Percentiles rank a stretch among this genome's conserved stretches.
Evolutionary conservation across 129 eudicot species (phyloP).

Genomic region (Daucus carota): DNA sequence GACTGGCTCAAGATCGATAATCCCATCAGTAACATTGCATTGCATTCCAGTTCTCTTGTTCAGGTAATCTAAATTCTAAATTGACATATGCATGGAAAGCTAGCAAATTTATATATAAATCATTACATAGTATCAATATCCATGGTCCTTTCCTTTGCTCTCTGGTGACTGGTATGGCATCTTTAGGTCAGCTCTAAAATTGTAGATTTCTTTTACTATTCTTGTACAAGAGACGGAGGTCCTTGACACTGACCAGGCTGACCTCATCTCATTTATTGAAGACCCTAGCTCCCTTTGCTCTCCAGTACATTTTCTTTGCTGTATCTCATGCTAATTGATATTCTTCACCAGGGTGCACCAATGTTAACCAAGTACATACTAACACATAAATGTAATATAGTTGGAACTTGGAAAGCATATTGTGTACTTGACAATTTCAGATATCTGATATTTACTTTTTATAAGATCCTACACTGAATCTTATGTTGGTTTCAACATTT

Average conservation of each 20-base stretch:
- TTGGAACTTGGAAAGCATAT: not conserved
- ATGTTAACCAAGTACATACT: not conserved
- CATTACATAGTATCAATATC: not conserved
- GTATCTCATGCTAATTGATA: not conserved
- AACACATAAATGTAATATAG: not conserved
- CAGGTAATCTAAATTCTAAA: conserved; percentile 44
- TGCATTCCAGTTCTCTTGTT: conserved; percentile 81
- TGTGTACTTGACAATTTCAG: not conserved
- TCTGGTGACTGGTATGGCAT: not conserved
- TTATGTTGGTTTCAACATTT: conserved; percentile 14
- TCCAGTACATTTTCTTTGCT: not conserved
- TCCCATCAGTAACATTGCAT: conserved; percentile 50
- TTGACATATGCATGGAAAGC: not conserved
- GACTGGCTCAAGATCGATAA: conserved; percentile 90
- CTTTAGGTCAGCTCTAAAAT: not conserved
- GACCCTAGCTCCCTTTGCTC: not conserved
- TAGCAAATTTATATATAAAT: not conserved
- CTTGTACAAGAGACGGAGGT: not conserved
- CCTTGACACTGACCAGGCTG: not conserved
- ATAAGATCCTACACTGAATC: not conserved
- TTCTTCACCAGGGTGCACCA: not conserved
- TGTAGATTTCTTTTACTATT: not conserved
- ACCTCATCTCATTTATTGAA: not conserved
- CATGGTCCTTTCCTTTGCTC: not conserved
- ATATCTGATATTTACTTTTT: not conserved